phyloP scores from a whole-genome alignment of 768 basidiomycete genomes.

The Mycena albidolilacea region DNA sequence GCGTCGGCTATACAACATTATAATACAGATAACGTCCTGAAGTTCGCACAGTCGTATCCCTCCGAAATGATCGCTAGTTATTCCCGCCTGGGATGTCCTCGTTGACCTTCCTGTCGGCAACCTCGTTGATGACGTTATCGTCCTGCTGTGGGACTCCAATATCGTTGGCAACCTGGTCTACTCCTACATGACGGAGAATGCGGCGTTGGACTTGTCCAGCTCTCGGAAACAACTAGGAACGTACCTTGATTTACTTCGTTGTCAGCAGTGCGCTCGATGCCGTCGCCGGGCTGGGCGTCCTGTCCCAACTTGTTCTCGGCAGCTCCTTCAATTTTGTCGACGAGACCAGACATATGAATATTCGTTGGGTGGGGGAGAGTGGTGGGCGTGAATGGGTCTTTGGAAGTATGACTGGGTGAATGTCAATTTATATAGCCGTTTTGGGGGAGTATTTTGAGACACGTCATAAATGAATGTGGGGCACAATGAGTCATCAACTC shows the following conservation, averaged over 20 bases:
- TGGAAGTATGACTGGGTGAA: not conserved
- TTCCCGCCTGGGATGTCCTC: constrained; percentile 29
- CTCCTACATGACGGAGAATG: constrained; percentile 13
- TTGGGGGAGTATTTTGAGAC: constrained; percentile 2
- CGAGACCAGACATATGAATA: constrained; percentile 18
- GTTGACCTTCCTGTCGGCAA: constrained; percentile 30
- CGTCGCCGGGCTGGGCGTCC: constrained; percentile 28
- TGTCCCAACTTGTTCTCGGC: constrained; percentile 30
- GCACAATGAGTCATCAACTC: constrained; percentile 19
- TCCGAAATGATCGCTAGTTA: constrained; percentile 21
- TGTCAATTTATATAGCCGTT: constrained; percentile 13
- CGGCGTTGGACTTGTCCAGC: constrained; percentile 9
- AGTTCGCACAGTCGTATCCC: constrained; percentile 10
- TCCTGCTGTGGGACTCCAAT: constrained; percentile 26
- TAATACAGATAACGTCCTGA: constrained; percentile 13
- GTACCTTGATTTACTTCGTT: constrained; percentile 26
- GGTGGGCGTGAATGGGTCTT: constrained; percentile 11
- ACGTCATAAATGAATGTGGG: constrained; percentile 19
- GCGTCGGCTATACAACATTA: constrained; percentile 7
- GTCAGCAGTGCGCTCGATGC: constrained; percentile 29
- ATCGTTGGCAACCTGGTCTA: constrained; percentile 29
- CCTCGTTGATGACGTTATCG: constrained; percentile 25
- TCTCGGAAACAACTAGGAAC: constrained; percentile 8
- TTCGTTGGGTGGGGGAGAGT: constrained; percentile 10
- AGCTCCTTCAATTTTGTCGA: constrained; percentile 25